Evolutionary conservation across 352 stramenopile genomes (phyloP).

Genomic region (Phytophthora citricola): DNA sequence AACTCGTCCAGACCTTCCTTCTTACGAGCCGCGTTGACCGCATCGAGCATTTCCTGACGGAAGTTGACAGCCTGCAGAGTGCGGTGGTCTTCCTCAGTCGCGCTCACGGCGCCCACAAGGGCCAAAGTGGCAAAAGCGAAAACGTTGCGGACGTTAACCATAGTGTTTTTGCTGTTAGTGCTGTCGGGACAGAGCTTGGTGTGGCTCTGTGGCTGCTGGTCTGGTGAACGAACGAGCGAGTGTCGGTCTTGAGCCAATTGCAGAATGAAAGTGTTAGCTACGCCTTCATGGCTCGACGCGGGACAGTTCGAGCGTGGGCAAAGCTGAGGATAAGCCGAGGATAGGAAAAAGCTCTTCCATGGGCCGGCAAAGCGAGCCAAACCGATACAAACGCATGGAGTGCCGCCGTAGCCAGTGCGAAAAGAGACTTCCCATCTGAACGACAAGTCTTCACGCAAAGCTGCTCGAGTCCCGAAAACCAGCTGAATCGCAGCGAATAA

Average conservation of each 20-base stretch:
- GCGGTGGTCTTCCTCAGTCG: constrained; percentile 23
- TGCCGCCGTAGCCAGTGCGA: constrained; percentile 28
- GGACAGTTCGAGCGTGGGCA: constrained; percentile 22
- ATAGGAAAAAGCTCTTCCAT: constrained; percentile 35
- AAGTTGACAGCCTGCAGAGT: constrained; percentile 52
- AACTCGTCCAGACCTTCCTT: constrained; percentile 38
- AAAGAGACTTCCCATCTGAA: constrained; percentile 24
- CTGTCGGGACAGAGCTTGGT: constrained; percentile 27
- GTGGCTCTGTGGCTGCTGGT: constrained; percentile 27
- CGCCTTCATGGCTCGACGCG: constrained; percentile 6
- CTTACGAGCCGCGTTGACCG: constrained; percentile 48
- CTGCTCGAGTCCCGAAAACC: constrained; percentile 18
- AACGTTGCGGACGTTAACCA: constrained; percentile 24
- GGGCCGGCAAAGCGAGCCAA: constrained; percentile 14
- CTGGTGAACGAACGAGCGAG: constrained; percentile 10
- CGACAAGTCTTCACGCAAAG: constrained; percentile 10
- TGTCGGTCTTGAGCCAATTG: constrained; percentile 30
- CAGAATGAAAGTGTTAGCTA: constrained; percentile 37
- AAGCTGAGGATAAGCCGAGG: constrained; percentile 41
- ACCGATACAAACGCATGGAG: constrained; percentile 36
- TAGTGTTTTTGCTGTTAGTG: constrained; percentile 20
- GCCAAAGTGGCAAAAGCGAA: constrained; percentile 20
- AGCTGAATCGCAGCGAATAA: constrained; percentile 6
- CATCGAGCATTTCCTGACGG: constrained; percentile 43
- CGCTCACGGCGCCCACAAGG: constrained; percentile 22